Evolutionary conservation across 768 basidiomycete genomes (phyloP), one percentile per base, ranked within the genome.

Genomic region (Tremella yokohamensis): DNA sequence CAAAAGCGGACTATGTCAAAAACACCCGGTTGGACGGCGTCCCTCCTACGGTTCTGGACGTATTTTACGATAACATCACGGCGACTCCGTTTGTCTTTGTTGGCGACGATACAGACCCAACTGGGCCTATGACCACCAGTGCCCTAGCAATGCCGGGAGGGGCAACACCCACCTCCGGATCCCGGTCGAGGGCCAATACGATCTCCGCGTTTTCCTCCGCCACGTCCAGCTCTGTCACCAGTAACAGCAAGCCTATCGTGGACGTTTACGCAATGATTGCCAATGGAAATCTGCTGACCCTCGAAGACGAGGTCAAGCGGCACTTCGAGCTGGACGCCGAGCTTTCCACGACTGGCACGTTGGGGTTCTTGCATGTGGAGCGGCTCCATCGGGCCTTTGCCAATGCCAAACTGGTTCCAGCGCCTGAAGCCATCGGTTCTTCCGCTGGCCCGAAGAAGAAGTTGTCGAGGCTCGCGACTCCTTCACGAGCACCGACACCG

Each of bases 71-170:
- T 78, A 97, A 99, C 69, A 93, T 93, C 58, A 84, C 91, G 18
- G 92, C 91, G 76, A 89, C 89, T 24, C 94, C 92, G 0, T 99
- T 98, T 78, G 88, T 97, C 52, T 97, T 92, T 66, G 87, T 97
- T 61, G 96, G 97, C 73, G 91, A 94, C 72, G 87, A 89, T 12
- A 66, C 85, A 44, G 89, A 93, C 63, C 80, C 83, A 19, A 47
- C 45, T 24, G 40, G 61, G 19, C 52, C 59, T 34, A 55, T 25
- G 7, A 49, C 20, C 24, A 19, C 29, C 6, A 34, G 29, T 34
- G 29, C 11, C 6, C 29, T 34, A 34, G 29, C 6, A 11, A 6
- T 34, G 29, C 29, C 48, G 15, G 48, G 26, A 49, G 48, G 15
- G 15, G 15, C n/a, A 6, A 52, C 26, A 37, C 51, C 51, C 7